These are phyloP conservation scores for Crithidia expoeki DNA, from an alignment of 208 protist species.

Conservation along the genomic window DNA sequence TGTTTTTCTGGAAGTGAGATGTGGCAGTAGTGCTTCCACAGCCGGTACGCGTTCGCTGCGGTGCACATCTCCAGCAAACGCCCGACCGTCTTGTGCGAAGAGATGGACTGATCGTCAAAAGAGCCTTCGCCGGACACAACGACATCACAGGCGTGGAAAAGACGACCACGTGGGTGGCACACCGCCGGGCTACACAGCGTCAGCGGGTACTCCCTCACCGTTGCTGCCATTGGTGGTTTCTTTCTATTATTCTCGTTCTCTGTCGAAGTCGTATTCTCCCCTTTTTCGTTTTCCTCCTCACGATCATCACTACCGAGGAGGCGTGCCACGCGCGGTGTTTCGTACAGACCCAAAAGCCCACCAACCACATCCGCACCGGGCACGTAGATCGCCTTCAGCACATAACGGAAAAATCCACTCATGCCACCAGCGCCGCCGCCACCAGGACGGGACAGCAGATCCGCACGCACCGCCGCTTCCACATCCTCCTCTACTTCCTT, in stretches of 20 bases:
- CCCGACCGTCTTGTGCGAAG: constrained; percentile 71
- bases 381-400: constrained; percentile 53
- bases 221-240: neutral
- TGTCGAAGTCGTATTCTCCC: no score
- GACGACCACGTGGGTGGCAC: constrained; percentile 22
- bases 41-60: constrained; percentile 54
- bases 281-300: neutral
- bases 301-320: constrained; percentile 10
- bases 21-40: constrained; percentile 18
- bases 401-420: constrained; percentile 72
- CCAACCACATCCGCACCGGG: constrained; percentile 68
- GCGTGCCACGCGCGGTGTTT: constrained; percentile 10
- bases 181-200: neutral
- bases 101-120: constrained; percentile 75
- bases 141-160: constrained; percentile 41
- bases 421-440: constrained; percentile 84
- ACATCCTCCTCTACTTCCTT: neutral
- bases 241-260: no score
- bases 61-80: constrained; percentile 75
- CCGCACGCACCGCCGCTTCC: constrained; percentile 14
- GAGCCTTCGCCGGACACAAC: constrained; percentile 79
- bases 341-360: constrained; percentile 43
- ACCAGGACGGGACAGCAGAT: constrained; percentile 44
- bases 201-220: neutral
- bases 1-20: no score